Evolutionary conservation across 352 stramenopile species (phyloP).

Genomic region (Phytopythium delawarense): DNA sequence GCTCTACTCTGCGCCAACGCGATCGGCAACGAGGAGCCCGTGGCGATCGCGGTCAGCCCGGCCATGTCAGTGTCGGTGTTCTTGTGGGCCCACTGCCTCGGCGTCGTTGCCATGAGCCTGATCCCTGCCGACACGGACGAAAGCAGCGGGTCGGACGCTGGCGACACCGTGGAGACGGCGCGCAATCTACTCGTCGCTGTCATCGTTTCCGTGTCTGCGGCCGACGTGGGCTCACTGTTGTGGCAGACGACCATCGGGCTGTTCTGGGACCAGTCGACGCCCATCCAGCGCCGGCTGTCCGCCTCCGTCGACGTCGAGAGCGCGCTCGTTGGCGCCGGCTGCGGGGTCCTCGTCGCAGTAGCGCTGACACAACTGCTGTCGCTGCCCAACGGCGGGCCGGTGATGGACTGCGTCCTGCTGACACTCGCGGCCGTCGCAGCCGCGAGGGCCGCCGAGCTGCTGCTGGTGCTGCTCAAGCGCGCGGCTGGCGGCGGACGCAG

Average conservation of each 20-base stretch:
- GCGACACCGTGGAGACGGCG: background rate
- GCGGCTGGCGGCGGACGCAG: background rate
- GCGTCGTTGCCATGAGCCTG: slow-evolving; percentile 1
- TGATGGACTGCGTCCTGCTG: slow-evolving; percentile 1
- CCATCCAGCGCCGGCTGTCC: slow-evolving; percentile 2
- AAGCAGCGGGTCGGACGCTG: background rate
- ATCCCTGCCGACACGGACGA: background rate
- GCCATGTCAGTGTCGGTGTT: background rate
- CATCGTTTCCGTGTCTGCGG: background rate
- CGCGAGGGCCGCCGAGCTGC: background rate
- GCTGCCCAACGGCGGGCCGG: background rate
- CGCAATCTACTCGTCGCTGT: background rate
- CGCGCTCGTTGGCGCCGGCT: background rate
- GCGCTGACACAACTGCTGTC: background rate
- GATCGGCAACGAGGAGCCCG: background rate
- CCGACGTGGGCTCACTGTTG: background rate
- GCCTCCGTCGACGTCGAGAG: slow-evolving; percentile 2
- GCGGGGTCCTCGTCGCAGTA: background rate
- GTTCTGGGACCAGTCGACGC: slow-evolving; percentile 5
- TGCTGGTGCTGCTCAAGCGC: slow-evolving; percentile 1
- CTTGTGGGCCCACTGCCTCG: background rate
- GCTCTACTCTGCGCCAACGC: background rate
- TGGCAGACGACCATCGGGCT: background rate
- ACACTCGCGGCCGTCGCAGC: background rate
- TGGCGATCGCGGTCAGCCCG: background rate